A percentile compares a stretch with the other conserved stretches of the same genome.
Evolutionary conservation across 2,329 filamentous ascomycete species (phyloP).

Genomic region (Xylaria multiplex): DNA sequence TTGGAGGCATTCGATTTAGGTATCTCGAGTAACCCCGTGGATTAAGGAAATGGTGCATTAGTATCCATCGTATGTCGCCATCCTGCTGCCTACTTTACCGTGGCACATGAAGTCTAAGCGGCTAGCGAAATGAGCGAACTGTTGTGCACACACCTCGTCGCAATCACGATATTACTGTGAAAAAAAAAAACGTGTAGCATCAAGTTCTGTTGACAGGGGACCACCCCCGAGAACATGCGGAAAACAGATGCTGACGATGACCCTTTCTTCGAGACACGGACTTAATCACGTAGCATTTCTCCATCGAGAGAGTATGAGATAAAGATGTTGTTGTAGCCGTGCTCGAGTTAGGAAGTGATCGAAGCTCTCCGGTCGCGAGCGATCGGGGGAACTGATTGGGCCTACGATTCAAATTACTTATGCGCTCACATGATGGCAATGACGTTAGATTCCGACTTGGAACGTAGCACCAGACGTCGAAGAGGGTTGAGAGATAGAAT

Average conservation of each 20-base stretch:
- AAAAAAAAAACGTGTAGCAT: neutral
- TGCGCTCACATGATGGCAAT: conserved; percentile 6
- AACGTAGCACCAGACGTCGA: conserved; percentile 4
- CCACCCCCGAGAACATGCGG: neutral
- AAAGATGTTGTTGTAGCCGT: neutral
- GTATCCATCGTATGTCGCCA: neutral
- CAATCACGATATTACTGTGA: neutral
- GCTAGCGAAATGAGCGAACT: neutral
- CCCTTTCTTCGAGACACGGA: neutral
- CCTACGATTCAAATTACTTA: conserved; percentile 3
- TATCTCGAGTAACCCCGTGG: neutral
- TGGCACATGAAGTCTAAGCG: neutral
- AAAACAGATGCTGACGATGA: conserved; percentile 7
- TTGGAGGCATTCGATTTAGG: neutral
- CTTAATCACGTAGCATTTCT: neutral
- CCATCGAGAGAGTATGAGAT: neutral
- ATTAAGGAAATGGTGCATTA: neutral
- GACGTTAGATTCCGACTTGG: conserved; percentile 2
- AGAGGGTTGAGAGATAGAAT: neutral
- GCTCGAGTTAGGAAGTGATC: neutral
- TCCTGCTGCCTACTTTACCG: neutral
- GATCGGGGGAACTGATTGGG: conserved; percentile 3
- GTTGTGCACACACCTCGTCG: neutral
- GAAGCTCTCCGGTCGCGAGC: neutral
- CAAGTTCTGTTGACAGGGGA: neutral